Percentiles rank a stretch among this genome's conserved stretches.
phyloP scores from a whole-genome alignment of 148 eudicot species.

The Chenopodium berlandieri region DNA sequence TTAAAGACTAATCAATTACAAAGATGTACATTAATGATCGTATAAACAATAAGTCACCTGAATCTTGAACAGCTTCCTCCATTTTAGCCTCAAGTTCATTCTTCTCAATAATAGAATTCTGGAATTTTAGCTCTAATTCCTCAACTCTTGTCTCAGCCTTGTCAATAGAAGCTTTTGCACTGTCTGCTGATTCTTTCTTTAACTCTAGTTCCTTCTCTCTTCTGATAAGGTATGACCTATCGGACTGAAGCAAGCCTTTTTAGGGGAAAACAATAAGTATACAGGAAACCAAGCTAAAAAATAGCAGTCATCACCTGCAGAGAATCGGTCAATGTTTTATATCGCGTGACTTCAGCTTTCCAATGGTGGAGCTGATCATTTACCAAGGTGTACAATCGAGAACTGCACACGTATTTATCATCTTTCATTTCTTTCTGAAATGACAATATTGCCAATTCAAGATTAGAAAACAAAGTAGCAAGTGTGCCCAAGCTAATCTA shows the following conservation, averaged over 20 bases:
- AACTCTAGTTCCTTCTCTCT: conserved; percentile 76
- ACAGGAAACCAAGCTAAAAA: conserved; percentile 8
- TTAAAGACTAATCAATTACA: conserved; percentile 3
- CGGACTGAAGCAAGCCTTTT: conserved; percentile 56
- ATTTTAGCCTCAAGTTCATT: conserved; percentile 78
- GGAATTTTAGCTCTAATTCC: conserved; percentile 67
- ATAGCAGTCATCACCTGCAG: conserved; percentile 59
- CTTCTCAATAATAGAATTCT: conserved; percentile 52
- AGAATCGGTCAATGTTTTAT: conserved; percentile 62
- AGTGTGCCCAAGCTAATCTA: not conserved
- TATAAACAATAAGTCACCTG: conserved; percentile 46
- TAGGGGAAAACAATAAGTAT: conserved; percentile 23
- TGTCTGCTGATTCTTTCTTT: conserved; percentile 57
- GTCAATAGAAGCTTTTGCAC: conserved; percentile 39
- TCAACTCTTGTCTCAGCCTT: conserved; percentile 62
- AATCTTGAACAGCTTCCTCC: conserved; percentile 95
- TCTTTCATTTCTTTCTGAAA: conserved; percentile 73
- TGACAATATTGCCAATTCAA: conserved; percentile 10
- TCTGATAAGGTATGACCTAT: conserved; percentile 59
- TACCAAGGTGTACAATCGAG: conserved; percentile 69
- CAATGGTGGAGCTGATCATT: conserved; percentile 94
- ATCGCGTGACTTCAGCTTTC: conserved; percentile 69
- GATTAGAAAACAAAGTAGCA: conserved; percentile 3
- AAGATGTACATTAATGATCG: not conserved
- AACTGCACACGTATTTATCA: conserved; percentile 58